Evolutionary conservation across 768 basidiomycete species (phyloP).

Genomic region (Leccinum subtestaceum): DNA sequence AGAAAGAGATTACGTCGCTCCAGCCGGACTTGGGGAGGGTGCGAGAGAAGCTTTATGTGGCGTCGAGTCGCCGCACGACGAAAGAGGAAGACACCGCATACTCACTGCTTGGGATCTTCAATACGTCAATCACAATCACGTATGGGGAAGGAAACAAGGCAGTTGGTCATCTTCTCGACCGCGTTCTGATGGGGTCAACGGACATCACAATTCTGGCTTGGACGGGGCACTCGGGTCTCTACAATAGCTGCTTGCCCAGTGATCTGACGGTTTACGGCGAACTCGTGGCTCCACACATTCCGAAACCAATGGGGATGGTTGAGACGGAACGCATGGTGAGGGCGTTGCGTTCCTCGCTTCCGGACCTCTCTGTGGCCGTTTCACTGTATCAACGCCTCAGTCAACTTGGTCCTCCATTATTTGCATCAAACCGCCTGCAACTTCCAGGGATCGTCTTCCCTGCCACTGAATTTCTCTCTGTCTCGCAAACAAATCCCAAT

Average conservation of each 20-base stretch:
- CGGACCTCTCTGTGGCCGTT: background rate
- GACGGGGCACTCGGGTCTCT: background rate
- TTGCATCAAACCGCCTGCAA: background rate
- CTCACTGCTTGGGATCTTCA: background rate
- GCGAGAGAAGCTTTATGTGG: background rate
- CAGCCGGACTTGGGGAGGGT: background rate
- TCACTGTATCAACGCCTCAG: background rate
- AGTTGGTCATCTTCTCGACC: background rate
- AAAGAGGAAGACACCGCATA: background rate
- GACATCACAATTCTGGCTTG: background rate
- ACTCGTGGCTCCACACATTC: background rate
- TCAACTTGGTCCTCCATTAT: background rate
- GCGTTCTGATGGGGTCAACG: background rate
- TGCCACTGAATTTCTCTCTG: background rate
- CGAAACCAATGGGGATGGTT: background rate
- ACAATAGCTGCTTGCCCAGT: background rate
- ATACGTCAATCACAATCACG: background rate
- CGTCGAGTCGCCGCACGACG: background rate
- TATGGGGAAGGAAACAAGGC: background rate
- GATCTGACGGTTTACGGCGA: background rate
- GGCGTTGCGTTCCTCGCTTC: background rate
- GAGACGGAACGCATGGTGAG: background rate
- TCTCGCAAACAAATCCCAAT: background rate
- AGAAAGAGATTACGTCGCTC: background rate
- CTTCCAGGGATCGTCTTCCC: background rate